Conservation (phyloP, 495 filamentous ascomycete genomes). For the Tuber microsphaerosporum region DNA sequence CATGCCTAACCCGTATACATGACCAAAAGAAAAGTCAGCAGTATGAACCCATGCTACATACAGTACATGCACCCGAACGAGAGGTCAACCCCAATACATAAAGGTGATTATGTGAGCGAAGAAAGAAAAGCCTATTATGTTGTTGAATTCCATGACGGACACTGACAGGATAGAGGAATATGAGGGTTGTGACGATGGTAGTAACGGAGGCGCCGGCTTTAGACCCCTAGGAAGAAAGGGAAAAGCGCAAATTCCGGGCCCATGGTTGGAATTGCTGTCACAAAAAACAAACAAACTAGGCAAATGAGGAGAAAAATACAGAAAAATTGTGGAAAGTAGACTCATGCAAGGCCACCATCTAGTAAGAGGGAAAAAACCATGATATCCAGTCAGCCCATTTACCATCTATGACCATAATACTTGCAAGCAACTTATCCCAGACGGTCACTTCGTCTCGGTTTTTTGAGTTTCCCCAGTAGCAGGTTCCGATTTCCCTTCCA, state of each 20-base stretch:
- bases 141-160: neutral
- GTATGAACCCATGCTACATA: slow-evolving; percentile 2
- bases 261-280: neutral
- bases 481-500: neutral
- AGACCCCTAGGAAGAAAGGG: neutral
- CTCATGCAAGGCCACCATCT: neutral
- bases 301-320: neutral
- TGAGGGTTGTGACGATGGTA: neutral
- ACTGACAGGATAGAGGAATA: neutral
- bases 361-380: neutral
- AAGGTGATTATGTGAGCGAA: slow-evolving; percentile 7
- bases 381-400: neutral
- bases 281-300: neutral
- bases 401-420: neutral
- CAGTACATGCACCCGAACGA: slow-evolving; percentile 7
- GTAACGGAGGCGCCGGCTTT: neutral
- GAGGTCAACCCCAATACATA: slow-evolving; percentile 18
- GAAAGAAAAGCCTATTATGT: slow-evolving; percentile 2
- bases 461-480: neutral
- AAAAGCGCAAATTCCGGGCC: neutral
- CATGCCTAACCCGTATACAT: neutral
- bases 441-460: neutral
- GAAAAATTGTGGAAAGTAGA: neutral
- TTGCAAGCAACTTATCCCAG: neutral
- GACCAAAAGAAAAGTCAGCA: neutral